Conservation (phyloP, 495 filamentous ascomycete genomes). For the Aspergillus sclerotiicarbonarius region DNA sequence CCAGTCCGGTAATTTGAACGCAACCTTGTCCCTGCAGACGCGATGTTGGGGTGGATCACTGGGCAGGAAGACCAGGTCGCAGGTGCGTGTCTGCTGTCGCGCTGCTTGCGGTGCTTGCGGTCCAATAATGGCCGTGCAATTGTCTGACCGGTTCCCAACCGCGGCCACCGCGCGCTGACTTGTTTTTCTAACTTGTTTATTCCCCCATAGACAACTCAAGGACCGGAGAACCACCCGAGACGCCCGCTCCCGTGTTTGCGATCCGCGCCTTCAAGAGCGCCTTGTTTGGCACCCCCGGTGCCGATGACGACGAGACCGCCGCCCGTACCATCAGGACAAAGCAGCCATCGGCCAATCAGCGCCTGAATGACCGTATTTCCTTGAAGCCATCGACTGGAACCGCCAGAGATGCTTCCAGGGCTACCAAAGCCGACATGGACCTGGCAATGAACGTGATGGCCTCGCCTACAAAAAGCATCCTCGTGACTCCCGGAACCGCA, state of each 20-base stretch:
- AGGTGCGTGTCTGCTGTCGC: slow-evolving; percentile 26
- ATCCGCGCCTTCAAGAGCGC: slow-evolving; percentile 89
- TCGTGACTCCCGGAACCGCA: slow-evolving; percentile 84
- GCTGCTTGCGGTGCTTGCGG: slow-evolving; percentile 3
- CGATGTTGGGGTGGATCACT: slow-evolving; percentile 33
- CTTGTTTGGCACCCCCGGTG: slow-evolving; percentile 81
- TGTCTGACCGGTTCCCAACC: slow-evolving; percentile 4
- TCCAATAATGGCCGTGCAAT: slow-evolving; percentile 14
- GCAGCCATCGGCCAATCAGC: slow-evolving; percentile 18
- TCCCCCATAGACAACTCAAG: slow-evolving; percentile 36
- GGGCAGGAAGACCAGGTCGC: slow-evolving; percentile 26
- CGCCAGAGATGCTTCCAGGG: slow-evolving; percentile 26
- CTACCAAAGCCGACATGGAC: slow-evolving; percentile 25
- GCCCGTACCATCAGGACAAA: slow-evolving; percentile 19
- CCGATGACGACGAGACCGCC: slow-evolving; percentile 35
- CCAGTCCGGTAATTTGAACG: slow-evolving; percentile 12
- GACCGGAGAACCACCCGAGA: slow-evolving; percentile 71
- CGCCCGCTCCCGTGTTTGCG: slow-evolving; percentile 90
- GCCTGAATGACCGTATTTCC: slow-evolving; percentile 22
- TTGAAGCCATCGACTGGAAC: slow-evolving; percentile 21
- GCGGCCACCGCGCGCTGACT: slow-evolving; percentile 18
- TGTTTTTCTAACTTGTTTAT: slow-evolving; percentile 12
- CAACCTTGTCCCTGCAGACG: slow-evolving; percentile 18
- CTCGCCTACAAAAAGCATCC: slow-evolving; percentile 76
- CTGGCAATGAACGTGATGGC: slow-evolving; percentile 34